Evolutionary conservation across 352 stramenopile species (phyloP).

Genomic region (Phytophthora vignae): DNA sequence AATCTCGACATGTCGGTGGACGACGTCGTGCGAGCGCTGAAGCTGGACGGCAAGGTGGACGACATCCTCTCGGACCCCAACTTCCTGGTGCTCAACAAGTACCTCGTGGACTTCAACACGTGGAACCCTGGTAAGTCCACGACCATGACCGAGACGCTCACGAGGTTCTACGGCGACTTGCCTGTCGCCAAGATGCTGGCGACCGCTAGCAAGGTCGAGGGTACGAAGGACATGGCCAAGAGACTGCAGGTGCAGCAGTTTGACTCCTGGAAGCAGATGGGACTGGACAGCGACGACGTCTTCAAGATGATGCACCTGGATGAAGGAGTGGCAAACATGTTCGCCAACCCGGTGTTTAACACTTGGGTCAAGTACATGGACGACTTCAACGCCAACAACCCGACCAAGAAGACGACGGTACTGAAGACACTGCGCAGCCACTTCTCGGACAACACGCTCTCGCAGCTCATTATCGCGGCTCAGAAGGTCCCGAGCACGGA

Average conservation of each 20-base stretch:
- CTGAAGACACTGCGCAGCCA: neutral
- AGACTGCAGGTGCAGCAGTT: constrained; percentile 3
- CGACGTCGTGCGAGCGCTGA: constrained; percentile 1
- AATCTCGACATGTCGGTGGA: neutral
- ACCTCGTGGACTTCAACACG: constrained; percentile 9
- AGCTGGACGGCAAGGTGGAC: neutral
- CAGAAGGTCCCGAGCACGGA: neutral
- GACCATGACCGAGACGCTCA: constrained; percentile 1
- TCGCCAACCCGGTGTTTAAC: neutral
- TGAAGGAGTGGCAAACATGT: neutral
- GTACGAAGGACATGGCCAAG: neutral
- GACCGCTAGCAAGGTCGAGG: neutral
- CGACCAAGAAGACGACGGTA: neutral
- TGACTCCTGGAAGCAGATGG: constrained; percentile 3
- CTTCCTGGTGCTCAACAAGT: constrained; percentile 11
- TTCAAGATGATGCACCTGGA: constrained; percentile 5
- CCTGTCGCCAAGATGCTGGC: neutral
- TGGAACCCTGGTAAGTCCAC: constrained; percentile 6
- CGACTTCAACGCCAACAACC: constrained; percentile 4
- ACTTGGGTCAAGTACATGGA: constrained; percentile 2
- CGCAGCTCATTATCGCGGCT: neutral
- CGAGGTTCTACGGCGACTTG: neutral
- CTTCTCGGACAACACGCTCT: neutral
- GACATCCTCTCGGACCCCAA: neutral
- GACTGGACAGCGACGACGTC: constrained; percentile 1